phyloP scores from a whole-genome alignment of 441 rosid species.

The Populus trichocarpa region DNA sequence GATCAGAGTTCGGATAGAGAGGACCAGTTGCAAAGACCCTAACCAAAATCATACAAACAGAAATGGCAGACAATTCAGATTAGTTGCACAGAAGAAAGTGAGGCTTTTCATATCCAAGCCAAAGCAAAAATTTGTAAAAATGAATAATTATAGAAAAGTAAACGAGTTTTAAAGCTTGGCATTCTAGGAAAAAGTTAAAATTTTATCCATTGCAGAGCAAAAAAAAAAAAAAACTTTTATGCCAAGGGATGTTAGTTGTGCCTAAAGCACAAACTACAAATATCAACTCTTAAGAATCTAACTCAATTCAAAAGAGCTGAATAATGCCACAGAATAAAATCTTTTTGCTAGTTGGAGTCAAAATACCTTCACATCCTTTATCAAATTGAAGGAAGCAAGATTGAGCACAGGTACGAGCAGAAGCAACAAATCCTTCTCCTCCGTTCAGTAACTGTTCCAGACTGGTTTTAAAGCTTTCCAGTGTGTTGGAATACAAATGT shows the following conservation, averaged over 20 bases:
- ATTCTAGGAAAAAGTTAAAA: neutral
- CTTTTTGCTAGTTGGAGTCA: neutral
- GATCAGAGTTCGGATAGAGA: neutral
- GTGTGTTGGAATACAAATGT: conserved; percentile 51
- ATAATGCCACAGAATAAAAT: neutral
- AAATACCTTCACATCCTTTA: conserved; percentile 63
- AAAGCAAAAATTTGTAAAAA: neutral
- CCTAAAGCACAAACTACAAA: neutral
- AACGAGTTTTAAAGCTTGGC: neutral
- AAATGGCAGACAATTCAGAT: neutral
- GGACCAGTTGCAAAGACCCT: neutral
- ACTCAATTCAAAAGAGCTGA: neutral
- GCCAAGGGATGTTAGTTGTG: neutral
- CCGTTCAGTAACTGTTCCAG: conserved; percentile 47
- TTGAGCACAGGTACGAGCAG: conserved; percentile 43
- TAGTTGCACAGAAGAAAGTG: neutral
- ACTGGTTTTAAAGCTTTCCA: conserved; percentile 50
- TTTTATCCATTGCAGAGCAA: neutral
- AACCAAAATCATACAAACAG: neutral
- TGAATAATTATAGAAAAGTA: neutral
- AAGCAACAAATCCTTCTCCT: conserved; percentile 65
- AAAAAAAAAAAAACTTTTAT: no score
- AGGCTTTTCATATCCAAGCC: neutral
- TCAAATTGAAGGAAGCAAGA: conserved; percentile 61
- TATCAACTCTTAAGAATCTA: neutral